Base-by-base conservation (phyloP, 2,329 filamentous ascomycete species). In the Sclerotinia glacialis region DNA sequence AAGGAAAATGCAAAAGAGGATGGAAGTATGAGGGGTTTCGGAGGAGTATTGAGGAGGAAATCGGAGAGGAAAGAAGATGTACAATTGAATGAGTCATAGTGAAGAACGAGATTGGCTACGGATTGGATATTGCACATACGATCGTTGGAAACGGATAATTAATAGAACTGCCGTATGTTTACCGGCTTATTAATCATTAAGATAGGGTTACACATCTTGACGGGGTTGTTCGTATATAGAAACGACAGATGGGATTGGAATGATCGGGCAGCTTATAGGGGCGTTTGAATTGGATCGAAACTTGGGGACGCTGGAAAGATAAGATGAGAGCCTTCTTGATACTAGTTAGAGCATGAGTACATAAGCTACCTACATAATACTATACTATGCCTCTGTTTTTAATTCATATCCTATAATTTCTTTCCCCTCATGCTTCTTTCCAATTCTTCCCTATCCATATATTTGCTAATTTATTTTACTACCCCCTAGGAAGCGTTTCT, bases 41-140 rank as follows among this genome's bases (percentile, higher is more conserved):
- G 58, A 8, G 58, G 58, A 21, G 28, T 49, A 18, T 49, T 60
- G 58, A 49, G 44, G 31, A 60, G 44, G 5, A 60, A 60, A 31
- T 26, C 58, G 8, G 58, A 26, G 14, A 60, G 47, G 31, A 60
- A 60, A 23, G 28, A 7, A n/a, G 28, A 4, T n/a, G 12, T 16
- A 3, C 47, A 59, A 53, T 34, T 53, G 18, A 14, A 2, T 37
- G 44, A 8, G n/a, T 34, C 12, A 7, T 16, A 23, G 40, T 34
- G 34, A 55, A 18, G 34, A 56, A 47, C 12, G 8, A n/a, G 46
- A n/a, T 40, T 40, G 37, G 37, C 14, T 40, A n/a, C 21, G 46
- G 14, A n/a, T 49, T 21, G 21, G n/a, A 37, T 34, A 47, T 34
- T 47, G 42, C 18, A 47, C 23, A 49, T 26, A 26, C 9, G 21